A percentile compares a stretch with the other conserved stretches of the same genome.
phyloP scores from a whole-genome alignment of 495 filamentous ascomycete genomes.

The Hyphodiscus hymeniophilus region DNA sequence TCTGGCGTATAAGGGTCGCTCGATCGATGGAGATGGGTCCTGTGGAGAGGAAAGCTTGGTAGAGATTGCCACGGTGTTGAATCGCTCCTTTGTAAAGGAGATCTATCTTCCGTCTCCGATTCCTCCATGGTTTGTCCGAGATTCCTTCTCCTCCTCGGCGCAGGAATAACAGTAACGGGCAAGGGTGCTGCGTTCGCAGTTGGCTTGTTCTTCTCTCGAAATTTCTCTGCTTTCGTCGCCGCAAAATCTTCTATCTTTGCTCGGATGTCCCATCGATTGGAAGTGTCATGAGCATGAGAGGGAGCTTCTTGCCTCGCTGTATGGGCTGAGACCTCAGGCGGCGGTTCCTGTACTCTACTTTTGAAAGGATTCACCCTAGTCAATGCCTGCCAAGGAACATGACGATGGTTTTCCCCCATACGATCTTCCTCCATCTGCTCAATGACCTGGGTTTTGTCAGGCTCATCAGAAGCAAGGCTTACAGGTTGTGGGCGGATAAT shows the following conservation, averaged over 20 bases:
- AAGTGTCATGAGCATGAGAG: constrained; percentile 22
- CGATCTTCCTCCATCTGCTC: constrained; percentile 9
- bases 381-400: constrained; percentile 14
- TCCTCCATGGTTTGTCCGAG: constrained; percentile 13
- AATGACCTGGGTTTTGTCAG: constrained; percentile 15
- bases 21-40: constrained; percentile 1
- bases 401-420: background rate
- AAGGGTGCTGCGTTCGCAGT: constrained; percentile 26
- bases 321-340: constrained; percentile 22
- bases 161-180: constrained; percentile 62
- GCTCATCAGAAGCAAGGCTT: constrained; percentile 22
- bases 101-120: background rate
- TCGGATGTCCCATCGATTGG: constrained; percentile 13
- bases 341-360: constrained; percentile 15
- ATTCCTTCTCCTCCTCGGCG: constrained; percentile 40
- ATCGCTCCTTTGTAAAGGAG: background rate
- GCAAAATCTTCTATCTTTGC: constrained; percentile 17
- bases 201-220: constrained; percentile 22
- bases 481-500: background rate
- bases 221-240: constrained; percentile 25
- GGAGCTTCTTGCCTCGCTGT: constrained; percentile 6
- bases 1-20: constrained; percentile 19
- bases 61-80: background rate
- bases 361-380: constrained; percentile 27
- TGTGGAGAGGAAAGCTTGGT: background rate